phyloP scores from a whole-genome alignment of 2,329 filamentous ascomycete genomes.

The Microascus cirrosus region DNA sequence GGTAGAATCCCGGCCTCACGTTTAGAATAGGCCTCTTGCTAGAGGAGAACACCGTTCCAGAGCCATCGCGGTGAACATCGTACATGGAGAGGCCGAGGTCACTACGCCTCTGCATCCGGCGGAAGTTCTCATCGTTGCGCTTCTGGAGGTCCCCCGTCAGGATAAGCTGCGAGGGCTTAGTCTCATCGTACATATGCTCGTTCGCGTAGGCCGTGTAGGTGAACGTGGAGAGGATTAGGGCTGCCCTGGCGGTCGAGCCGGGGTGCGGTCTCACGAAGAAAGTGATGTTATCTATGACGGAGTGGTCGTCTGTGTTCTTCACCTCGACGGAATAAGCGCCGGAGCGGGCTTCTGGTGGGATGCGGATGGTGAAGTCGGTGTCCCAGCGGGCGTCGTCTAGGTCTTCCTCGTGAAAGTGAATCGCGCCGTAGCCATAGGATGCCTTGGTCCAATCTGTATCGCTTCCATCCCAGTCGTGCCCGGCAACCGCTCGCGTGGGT shows the following conservation, averaged over 20 bases:
- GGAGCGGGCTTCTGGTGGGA: constrained; percentile 12
- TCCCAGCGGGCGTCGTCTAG: constrained; percentile 22
- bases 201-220: constrained; percentile 26
- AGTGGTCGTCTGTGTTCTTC: constrained; percentile 6
- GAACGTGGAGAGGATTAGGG: constrained; percentile 21
- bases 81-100: constrained; percentile 25
- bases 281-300: constrained; percentile 15
- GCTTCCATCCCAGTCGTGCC: constrained; percentile 19
- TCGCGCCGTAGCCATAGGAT: constrained; percentile 21
- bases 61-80: constrained; percentile 24
- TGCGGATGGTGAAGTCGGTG: constrained; percentile 17
- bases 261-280: constrained; percentile 20
- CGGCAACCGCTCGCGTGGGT: constrained; percentile 19
- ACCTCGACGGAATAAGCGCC: constrained; percentile 18
- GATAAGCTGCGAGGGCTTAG: constrained; percentile 12
- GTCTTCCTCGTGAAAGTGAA: constrained; percentile 26
- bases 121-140: constrained; percentile 7
- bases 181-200: constrained; percentile 21
- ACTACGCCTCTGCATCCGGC: constrained; percentile 15
- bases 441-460: constrained; percentile 20
- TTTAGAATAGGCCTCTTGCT: constrained; percentile 23
- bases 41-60: constrained; percentile 18
- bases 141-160: constrained; percentile 11
- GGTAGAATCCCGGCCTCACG: constrained; percentile 20
- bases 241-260: constrained; percentile 9